These are phyloP conservation scores for Hapsidospora chrysogenum DNA, from an alignment of 495 filamentous ascomycete genomes.

Conservation along the genomic window DNA sequence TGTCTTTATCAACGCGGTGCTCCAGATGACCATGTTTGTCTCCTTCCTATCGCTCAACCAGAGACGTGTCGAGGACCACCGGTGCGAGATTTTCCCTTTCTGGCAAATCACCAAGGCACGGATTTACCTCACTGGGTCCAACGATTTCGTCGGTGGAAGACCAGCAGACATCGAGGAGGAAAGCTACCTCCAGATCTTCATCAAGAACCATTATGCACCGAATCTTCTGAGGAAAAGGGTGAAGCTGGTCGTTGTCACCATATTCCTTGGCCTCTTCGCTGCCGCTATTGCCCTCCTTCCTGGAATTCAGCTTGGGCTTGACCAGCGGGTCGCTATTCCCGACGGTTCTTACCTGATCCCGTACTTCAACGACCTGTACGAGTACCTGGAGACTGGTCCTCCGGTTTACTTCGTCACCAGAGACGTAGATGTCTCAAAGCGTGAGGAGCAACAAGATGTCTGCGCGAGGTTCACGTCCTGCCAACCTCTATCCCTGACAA, in stretches of 20 bases:
- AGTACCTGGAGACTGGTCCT: conserved; percentile 79
- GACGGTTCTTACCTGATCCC: conserved; percentile 82
- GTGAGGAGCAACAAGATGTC: conserved; percentile 61
- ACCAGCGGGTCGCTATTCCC: conserved; percentile 87
- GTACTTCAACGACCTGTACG: conserved; percentile 90
- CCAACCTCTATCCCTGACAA: conserved; percentile 64
- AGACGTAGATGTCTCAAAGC: conserved; percentile 58
- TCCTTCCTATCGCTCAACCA: conserved; percentile 86
- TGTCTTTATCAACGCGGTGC: conserved; percentile 86
- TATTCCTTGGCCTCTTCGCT: conserved; percentile 81
- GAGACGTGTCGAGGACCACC: conserved; percentile 60
- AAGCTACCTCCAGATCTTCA: conserved; percentile 63
- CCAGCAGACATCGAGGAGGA: conserved; percentile 53
- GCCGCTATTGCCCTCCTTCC: conserved; percentile 72
- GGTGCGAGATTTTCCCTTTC: conserved; percentile 91
- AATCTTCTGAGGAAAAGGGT: conserved; percentile 58
- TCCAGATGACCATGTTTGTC: conserved; percentile 94
- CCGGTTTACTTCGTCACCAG: conserved; percentile 92
- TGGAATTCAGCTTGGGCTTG: conserved; percentile 68
- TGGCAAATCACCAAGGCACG: conserved; percentile 52
- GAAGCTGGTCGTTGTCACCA: conserved; percentile 54
- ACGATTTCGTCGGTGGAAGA: conserved; percentile 8
- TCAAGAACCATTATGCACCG: conserved; percentile 78
- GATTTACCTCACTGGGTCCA: conserved; percentile 24
- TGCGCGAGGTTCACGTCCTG: conserved; percentile 88